Base-by-base conservation (phyloP, 139 green algal species). In the Tetraselmis chui region DNA sequence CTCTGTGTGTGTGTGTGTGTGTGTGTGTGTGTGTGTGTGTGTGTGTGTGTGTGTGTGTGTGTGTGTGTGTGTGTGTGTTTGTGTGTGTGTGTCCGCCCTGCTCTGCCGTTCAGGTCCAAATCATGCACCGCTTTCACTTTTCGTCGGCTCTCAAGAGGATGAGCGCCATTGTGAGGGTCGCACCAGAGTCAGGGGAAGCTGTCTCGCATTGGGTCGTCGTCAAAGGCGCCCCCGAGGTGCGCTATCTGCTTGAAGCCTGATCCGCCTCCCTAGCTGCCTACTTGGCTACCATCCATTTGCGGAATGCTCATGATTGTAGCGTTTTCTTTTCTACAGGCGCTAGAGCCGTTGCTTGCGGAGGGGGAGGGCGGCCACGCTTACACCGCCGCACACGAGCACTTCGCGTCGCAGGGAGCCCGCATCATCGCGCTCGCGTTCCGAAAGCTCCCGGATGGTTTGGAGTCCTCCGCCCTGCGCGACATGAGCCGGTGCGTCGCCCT, bases 101-200 rank as follows among this genome's bases (percentile, higher is more conserved):
- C n/a, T n/a, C n/a, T n/a, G 45, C 11, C 45, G 45, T 18, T 5
- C 45, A 67, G 45, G 45, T 67, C 45, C 45, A 67, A 2, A 93
- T 98, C 32, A 58, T 95, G 74, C 89, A 93, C 78, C 90, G 96
- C 82, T 91, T 92, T 88, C 93, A 98, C 88, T 99, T 99, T 91
- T 92, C 85, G 59, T 95, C 92, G 24, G 86, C 90, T 28, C 91
- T 99, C 25, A 96, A 97, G 86, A 93, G 96, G 85, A 99, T 99
- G 96, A 83, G 90, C 18, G 89, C 89, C 0, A 76, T 97, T 0
- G 90, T 95, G 25, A 80, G 83, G n/a, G 79, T 93, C 0, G 85
- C 89, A 29, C 59, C 31, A 22, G 79, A 76, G 2, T 77, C 75
- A n/a, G 29, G 32, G 29, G 45, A 26, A 23, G 28, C 31, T 1